Conservation (phyloP, 331 rosid genomes). For the Quercus tomentella region DNA sequence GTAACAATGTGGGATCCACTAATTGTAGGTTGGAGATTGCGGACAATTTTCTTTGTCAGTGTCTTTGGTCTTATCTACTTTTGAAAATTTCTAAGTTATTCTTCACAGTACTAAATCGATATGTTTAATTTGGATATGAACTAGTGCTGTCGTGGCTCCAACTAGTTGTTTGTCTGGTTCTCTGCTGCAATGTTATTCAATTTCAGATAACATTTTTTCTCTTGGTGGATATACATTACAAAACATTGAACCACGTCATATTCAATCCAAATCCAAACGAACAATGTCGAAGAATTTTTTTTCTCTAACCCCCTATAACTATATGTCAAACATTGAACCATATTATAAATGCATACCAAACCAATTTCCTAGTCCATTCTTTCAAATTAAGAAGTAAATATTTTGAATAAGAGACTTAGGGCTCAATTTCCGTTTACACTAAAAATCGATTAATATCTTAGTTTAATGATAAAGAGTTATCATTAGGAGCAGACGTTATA, state of each 20-base stretch:
- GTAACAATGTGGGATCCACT: too few relatives aligned
- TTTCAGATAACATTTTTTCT: neutral
- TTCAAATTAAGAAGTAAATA: too few relatives aligned
- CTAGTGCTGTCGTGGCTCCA: constrained; percentile 10
- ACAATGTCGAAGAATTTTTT: neutral
- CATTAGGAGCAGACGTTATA: accelerated
- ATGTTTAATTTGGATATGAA: neutral
- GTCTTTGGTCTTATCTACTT: too few relatives aligned
- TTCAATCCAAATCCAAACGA: neutral
- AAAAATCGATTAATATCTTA: too few relatives aligned
- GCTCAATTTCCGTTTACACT: accelerated
- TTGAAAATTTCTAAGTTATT: too few relatives aligned
- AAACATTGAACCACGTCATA: neutral
- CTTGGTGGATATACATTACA: neutral
- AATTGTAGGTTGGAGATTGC: too few relatives aligned
- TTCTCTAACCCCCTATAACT: neutral
- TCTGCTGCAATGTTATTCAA: neutral
- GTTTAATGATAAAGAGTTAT: too few relatives aligned
- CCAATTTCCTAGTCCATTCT: neutral
- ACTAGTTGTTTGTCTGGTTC: neutral
- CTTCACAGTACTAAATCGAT: too few relatives aligned
- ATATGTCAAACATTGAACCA: neutral
- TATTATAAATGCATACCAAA: neutral
- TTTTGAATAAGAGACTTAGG: too few relatives aligned
- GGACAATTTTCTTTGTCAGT: too few relatives aligned